Percentiles rank a stretch among this genome's conserved stretches.
Evolutionary conservation across 2,329 filamentous ascomycete genomes (phyloP).

Genomic region (Xylaria sp.): DNA sequence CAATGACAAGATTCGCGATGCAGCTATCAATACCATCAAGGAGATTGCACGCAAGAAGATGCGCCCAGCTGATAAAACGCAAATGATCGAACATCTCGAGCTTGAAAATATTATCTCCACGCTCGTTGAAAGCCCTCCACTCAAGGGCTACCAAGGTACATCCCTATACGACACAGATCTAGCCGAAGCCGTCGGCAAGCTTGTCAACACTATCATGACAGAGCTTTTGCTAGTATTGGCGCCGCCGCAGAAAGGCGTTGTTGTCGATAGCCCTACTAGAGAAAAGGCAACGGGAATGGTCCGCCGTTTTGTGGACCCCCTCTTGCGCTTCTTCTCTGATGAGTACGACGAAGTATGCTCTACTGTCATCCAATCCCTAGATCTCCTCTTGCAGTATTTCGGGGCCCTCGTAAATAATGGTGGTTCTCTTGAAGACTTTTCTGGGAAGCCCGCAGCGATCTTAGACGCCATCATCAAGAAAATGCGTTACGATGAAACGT

Average conservation of each 20-base stretch:
- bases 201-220: constrained; percentile 87
- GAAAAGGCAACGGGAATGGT: constrained; percentile 81
- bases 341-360: constrained; percentile 99
- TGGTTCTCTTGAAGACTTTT: constrained; percentile 75
- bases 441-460: constrained; percentile 83
- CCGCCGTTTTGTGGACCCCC: constrained; percentile 81
- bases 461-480: constrained; percentile 91
- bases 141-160: constrained; percentile 79
- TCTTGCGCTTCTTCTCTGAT: constrained; percentile 94
- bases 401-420: constrained; percentile 80
- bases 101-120: constrained; percentile 83
- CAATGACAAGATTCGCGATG: constrained; percentile 83
- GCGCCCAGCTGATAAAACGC: constrained; percentile 89
- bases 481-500: constrained; percentile 97
- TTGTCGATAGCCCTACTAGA: constrained; percentile 66
- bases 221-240: constrained; percentile 88
- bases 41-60: constrained; percentile 99
- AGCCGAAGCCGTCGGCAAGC: constrained; percentile 91
- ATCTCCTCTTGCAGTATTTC: constrained; percentile 88
- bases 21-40: constrained; percentile 91
- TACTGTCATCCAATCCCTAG: constrained; percentile 90
- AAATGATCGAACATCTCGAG: constrained; percentile 90
- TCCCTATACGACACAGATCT: constrained; percentile 93
- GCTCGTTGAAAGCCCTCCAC: constrained; percentile 80
- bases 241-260: no score